These are phyloP conservation scores for Xylaria sp. DNA, from an alignment of 2,329 filamentous ascomycete species.

Conservation along the genomic window DNA sequence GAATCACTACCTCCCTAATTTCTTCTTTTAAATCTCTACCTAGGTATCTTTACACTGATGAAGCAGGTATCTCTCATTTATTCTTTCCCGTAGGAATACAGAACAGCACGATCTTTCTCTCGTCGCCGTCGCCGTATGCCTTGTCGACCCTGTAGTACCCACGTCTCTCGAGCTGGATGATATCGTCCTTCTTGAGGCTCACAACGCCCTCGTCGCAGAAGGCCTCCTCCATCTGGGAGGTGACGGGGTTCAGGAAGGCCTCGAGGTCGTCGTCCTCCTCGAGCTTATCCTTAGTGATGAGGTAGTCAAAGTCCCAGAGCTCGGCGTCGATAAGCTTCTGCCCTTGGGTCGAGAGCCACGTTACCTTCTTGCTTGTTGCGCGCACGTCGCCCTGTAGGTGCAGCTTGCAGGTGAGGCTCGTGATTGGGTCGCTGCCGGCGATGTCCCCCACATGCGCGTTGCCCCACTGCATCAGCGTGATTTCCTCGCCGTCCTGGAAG, in stretches of 20 bases:
- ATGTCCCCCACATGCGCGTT: conserved; percentile 80
- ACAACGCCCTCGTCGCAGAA: conserved; percentile 82
- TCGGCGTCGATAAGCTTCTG: conserved; percentile 82
- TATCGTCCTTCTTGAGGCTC: conserved; percentile 81
- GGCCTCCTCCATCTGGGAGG: conserved; percentile 75
- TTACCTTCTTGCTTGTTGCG: conserved; percentile 95
- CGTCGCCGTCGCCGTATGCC: conserved; percentile 57
- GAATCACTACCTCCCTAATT: not conserved
- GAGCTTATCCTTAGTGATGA: conserved; percentile 93
- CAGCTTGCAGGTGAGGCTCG: conserved; percentile 78
- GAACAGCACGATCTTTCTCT: conserved; percentile 62
- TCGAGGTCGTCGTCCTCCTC: conserved; percentile 87
- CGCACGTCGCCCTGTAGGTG: conserved; percentile 93
- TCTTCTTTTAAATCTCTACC: not conserved
- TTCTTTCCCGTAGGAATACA: conserved; percentile 62
- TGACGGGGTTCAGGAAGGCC: conserved; percentile 79
- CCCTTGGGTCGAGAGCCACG: conserved; percentile 80
- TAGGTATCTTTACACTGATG: not conserved
- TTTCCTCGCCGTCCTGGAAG: conserved; percentile 85
- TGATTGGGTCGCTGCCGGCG: conserved; percentile 64
- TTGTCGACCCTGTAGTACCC: conserved; percentile 90
- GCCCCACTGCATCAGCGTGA: conserved; percentile 97
- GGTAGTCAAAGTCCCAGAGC: conserved; percentile 92
- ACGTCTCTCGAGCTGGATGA: conserved; percentile 93
- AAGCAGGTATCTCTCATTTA: conserved; percentile 47